Conservation (phyloP, 768 basidiomycete genomes). For the Collybia mongolica region DNA sequence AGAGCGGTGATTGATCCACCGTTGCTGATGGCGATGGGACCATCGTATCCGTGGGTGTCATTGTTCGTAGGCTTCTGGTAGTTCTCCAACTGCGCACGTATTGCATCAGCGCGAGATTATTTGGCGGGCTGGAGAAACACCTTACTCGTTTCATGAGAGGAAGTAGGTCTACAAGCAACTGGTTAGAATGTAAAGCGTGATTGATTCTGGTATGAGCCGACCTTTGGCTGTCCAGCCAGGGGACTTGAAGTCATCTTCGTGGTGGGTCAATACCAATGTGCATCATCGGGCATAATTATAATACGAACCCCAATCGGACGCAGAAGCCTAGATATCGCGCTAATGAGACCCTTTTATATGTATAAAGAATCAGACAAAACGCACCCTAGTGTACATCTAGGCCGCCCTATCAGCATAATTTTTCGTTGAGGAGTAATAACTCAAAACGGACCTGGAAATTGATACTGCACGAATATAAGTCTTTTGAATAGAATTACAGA, state of each 20-base stretch:
- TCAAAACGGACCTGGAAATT: slow-evolving; percentile 60
- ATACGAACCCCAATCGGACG: slow-evolving; percentile 63
- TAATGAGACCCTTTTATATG: background rate
- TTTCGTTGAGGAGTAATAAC: background rate
- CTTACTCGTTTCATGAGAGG: slow-evolving; percentile 70
- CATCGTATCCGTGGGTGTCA: slow-evolving; percentile 67
- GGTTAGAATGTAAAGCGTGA: background rate
- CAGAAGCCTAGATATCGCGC: slow-evolving; percentile 45
- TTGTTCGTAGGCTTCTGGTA: slow-evolving; percentile 74
- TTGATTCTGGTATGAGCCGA: slow-evolving; percentile 14
- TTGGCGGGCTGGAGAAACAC: background rate
- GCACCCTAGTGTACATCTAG: slow-evolving; percentile 67
- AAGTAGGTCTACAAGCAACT: slow-evolving; percentile 46
- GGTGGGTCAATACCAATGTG: slow-evolving; percentile 5
- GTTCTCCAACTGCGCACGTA: slow-evolving; percentile 58
- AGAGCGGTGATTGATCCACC: slow-evolving; percentile 63
- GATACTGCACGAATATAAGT: slow-evolving; percentile 40
- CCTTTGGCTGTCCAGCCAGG: slow-evolving; percentile 68
- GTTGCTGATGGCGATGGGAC: slow-evolving; percentile 73
- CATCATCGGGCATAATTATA: background rate
- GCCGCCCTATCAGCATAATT: background rate
- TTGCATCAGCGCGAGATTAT: background rate
- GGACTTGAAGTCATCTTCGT: slow-evolving; percentile 69
- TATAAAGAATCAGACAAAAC: background rate
- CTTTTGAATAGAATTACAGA: background rate